These are phyloP conservation scores for Rhodosporidiobolus sp. DNA, from an alignment of 768 basidiomycete genomes.

Conservation along the genomic window DNA sequence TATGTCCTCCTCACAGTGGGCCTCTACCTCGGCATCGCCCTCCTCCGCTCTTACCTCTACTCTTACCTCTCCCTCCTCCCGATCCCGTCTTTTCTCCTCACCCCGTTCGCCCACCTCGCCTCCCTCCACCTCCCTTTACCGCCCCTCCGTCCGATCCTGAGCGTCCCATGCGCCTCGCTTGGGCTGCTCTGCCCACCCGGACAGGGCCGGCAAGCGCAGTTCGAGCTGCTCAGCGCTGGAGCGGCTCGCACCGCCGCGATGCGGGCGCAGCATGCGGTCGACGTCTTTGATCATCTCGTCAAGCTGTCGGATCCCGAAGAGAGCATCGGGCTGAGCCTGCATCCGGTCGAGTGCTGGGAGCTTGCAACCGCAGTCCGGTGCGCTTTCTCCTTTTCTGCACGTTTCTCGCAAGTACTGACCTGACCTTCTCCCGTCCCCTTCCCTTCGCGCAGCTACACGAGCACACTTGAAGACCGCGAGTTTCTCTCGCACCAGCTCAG, in stretches of 20 bases:
- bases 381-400: not conserved
- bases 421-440: not conserved
- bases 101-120: slow-evolving; percentile 3
- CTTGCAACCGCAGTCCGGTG: slow-evolving; percentile 43
- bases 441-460: slow-evolving; percentile 21
- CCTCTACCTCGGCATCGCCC: slow-evolving; percentile 20
- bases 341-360: slow-evolving; percentile 46
- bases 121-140: slow-evolving; percentile 9
- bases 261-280: slow-evolving; percentile 40
- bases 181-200: not conserved
- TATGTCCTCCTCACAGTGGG: slow-evolving; percentile 4
- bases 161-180: not conserved
- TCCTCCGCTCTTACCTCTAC: slow-evolving; percentile 21
- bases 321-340: slow-evolving; percentile 24
- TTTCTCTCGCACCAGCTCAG: slow-evolving; percentile 20
- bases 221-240: not conserved
- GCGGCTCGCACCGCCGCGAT: slow-evolving; percentile 31
- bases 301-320: slow-evolving; percentile 22
- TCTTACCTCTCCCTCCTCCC: slow-evolving; percentile 9
- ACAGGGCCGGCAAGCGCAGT: not conserved
- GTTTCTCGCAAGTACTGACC: no score
- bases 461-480: slow-evolving; percentile 34
- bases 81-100: slow-evolving; percentile 6
- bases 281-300: slow-evolving; percentile 43
- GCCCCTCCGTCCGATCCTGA: not conserved